A percentile compares a stretch with the other conserved stretches of the same genome.
Evolutionary conservation across 352 stramenopile genomes (phyloP).

Genomic region (Blastocystis hominis): DNA sequence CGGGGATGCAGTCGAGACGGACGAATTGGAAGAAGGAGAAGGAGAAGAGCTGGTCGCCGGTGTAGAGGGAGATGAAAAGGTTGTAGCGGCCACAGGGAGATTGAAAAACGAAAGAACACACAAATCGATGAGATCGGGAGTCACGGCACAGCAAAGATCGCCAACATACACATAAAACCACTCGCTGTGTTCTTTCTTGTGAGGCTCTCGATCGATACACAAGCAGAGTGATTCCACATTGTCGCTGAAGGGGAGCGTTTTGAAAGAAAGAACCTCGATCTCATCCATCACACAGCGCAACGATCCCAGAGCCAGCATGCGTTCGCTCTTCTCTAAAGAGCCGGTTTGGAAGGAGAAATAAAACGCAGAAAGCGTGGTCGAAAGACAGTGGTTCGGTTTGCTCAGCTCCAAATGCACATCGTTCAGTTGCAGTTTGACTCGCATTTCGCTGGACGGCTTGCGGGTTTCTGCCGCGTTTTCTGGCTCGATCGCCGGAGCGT

Average conservation of each 20-base stretch:
- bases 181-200: background rate
- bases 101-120: background rate
- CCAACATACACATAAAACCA: background rate
- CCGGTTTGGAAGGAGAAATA: background rate
- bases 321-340: background rate
- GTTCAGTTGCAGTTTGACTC: background rate
- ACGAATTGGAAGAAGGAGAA: background rate
- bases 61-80: background rate
- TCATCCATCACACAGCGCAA: background rate
- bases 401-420: background rate
- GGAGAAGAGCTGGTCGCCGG: background rate
- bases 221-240: background rate
- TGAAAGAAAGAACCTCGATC: background rate
- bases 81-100: background rate
- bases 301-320: background rate
- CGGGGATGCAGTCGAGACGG: background rate
- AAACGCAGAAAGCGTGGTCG: background rate
- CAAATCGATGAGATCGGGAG: background rate
- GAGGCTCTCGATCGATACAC: constrained; percentile 5
- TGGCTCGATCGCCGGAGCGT: background rate
- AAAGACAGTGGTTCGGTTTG: background rate
- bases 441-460: background rate
- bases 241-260: background rate
- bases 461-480: background rate
- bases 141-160: background rate